A percentile compares a stretch with the other conserved stretches of the same genome.
phyloP scores from a whole-genome alignment of 2,329 filamentous ascomycete genomes.

The Eutypa lata region DNA sequence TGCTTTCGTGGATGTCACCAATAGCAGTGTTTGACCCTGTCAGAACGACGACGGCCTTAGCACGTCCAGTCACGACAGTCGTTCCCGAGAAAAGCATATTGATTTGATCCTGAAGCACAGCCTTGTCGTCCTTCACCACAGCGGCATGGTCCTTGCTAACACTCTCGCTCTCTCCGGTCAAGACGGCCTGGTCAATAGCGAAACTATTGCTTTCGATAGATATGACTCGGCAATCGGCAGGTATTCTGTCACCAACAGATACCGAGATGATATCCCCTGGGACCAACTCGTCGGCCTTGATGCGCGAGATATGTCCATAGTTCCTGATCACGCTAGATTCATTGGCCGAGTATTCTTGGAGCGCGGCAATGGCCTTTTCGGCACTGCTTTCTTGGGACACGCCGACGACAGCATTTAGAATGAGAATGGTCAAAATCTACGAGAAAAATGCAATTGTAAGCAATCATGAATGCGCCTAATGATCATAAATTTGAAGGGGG shows the following conservation, averaged over 20 bases:
- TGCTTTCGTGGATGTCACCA: slow-evolving; percentile 98
- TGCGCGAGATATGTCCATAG: slow-evolving; percentile 67
- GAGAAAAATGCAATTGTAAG: slow-evolving; percentile 10
- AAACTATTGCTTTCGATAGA: slow-evolving; percentile 97
- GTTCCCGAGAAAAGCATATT: slow-evolving; percentile 99
- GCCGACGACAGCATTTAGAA: slow-evolving; percentile 94
- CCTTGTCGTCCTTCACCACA: slow-evolving; percentile 70
- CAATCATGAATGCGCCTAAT: slow-evolving; percentile 1
- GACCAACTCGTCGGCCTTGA: slow-evolving; percentile 96
- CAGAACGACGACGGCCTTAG: slow-evolving; percentile 83
- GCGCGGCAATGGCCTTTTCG: slow-evolving; percentile 94
- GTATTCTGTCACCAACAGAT: slow-evolving; percentile 86
- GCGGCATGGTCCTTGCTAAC: slow-evolving; percentile 76
- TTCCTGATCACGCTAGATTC: slow-evolving; percentile 91
- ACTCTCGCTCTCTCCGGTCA: slow-evolving; percentile 97
- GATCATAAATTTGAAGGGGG: slow-evolving; percentile 4
- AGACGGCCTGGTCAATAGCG: slow-evolving; percentile 90
- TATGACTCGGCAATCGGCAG: slow-evolving; percentile 88
- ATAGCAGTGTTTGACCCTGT: slow-evolving; percentile 92
- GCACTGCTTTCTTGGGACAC: slow-evolving; percentile 98
- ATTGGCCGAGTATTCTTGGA: slow-evolving; percentile 99
- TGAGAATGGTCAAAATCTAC: slow-evolving; percentile 91
- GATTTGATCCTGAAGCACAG: slow-evolving; percentile 94
- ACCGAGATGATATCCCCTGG: slow-evolving; percentile 90
- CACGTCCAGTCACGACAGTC: slow-evolving; percentile 91